Evolutionary conservation across 2,329 filamentous ascomycete species (phyloP), one percentile per base, ranked within the genome.

Genomic region (Paraphoma chrysanthemicola): DNA sequence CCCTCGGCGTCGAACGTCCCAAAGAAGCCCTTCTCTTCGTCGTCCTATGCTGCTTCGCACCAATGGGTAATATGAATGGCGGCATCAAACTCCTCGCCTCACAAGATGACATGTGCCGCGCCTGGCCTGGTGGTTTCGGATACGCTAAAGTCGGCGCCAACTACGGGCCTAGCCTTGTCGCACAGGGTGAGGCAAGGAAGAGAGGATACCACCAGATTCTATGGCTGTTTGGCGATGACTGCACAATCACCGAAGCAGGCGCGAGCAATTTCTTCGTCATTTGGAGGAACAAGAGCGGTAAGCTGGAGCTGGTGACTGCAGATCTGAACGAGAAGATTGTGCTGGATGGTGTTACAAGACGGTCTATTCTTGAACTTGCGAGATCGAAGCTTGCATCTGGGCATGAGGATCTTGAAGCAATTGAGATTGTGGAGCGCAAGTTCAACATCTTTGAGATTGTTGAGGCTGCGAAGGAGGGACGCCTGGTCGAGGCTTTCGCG

Each of bases 71-170:
- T 52, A 63, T 65, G 44, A 67, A 62, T 3, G 69, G 69, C 42
- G 76, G 74, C 6, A 69, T 96, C 82, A 89, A 86, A 68, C 85
- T 96, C 44, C 86, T 94, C 72, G 94, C 93, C 0, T 91, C 86
- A 44, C 85, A 87, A 53, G 88, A 93, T 64, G 91, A 96, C 76
- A 91, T 89, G 82, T 88, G 96, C 55, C 89, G 93, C 63, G 93
- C 93, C 11, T 97, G 93, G 93, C 92, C 92, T 17, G 93, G 93
- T 59, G 93, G 94, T 9, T 96, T 96, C 75, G 93, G 93, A 0
- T 93, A 90, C 72, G 92, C 93, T 58, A 97, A 97, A 80, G 86
- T 97, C 33, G 93, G 93, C 52, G 93, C 93, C 59, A 97, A 97
- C 82, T 97, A 97, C 77, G 93, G 93, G 0, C 93, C 93, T 16